Percentiles rank a stretch among this genome's conserved stretches.
phyloP scores from a whole-genome alignment of 164 flowering plant genomes.

The Berberis thunbergii region DNA sequence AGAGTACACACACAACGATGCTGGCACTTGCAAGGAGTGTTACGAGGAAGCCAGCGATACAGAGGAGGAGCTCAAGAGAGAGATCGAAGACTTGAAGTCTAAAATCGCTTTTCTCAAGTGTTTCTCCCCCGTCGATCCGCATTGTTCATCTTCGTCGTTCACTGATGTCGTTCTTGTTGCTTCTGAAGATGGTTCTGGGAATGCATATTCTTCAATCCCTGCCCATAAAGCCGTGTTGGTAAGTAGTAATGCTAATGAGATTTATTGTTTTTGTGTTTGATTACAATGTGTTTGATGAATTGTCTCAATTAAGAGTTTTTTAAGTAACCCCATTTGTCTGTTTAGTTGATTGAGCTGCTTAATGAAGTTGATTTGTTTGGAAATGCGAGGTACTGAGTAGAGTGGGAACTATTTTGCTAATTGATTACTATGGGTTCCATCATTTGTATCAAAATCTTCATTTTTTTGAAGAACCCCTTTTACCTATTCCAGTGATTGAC shows the following conservation, averaged over 20 bases:
- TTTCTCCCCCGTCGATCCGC: conserved; percentile 29
- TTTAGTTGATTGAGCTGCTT: too few relatives aligned
- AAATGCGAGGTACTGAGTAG: too few relatives aligned
- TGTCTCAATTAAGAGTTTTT: too few relatives aligned
- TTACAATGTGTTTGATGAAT: not conserved
- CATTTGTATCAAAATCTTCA: too few relatives aligned
- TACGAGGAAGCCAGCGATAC: conserved; percentile 95
- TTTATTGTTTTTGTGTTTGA: not conserved
- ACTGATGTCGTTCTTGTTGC: conserved; percentile 62
- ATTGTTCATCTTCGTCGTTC: conserved; percentile 20
- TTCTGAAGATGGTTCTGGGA: conserved; percentile 26
- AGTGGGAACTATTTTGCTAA: too few relatives aligned
- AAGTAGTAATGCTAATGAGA: conserved; percentile 3
- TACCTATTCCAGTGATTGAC: too few relatives aligned
- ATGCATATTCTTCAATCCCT: conserved; percentile 23
- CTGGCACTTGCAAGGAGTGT: conserved; percentile 93
- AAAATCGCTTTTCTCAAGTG: conserved; percentile 57
- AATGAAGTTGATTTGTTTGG: too few relatives aligned
- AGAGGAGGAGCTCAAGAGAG: conserved; percentile 76
- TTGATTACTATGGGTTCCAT: too few relatives aligned
- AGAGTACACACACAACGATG: conserved; percentile 42
- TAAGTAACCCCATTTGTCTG: too few relatives aligned
- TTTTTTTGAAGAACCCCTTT: too few relatives aligned
- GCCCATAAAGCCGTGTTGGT: conserved; percentile 85
- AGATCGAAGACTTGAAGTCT: conserved; percentile 82